Conservation (phyloP, 2,329 filamentous ascomycete species). For the Alternaria sp. region DNA sequence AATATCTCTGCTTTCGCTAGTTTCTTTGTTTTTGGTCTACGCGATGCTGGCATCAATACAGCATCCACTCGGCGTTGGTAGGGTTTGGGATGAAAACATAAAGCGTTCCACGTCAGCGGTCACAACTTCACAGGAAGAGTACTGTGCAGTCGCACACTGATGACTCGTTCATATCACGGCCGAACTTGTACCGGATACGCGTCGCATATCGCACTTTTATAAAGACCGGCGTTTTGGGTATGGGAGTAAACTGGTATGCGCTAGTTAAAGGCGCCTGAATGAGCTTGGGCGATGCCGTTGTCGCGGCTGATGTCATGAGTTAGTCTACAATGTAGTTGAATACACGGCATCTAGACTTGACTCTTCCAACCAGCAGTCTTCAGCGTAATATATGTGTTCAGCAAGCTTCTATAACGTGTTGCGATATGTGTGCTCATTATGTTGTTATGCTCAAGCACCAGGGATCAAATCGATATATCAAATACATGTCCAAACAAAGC, state of each 20-base stretch:
- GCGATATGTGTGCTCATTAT: neutral
- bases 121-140: neutral
- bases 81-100: constrained; percentile 4
- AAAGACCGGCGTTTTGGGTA: constrained; percentile 18
- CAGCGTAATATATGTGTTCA: neutral
- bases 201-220: constrained; percentile 6
- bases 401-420: neutral
- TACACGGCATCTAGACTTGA: neutral
- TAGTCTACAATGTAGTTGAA: neutral
- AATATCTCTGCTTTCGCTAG: no score
- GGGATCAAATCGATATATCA: neutral
- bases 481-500: neutral
- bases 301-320: neutral
- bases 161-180: neutral
- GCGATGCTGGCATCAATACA: constrained; percentile 21
- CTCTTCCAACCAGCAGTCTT: neutral
- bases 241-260: constrained; percentile 5
- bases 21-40: neutral
- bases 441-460: neutral
- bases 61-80: constrained; percentile 26
- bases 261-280: constrained; percentile 10
- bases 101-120: neutral
- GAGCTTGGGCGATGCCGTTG: constrained; percentile 8
- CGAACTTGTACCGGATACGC: neutral
- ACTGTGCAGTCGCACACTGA: neutral